Percentiles rank a stretch among this genome's conserved stretches.
These are phyloP conservation scores for Macadamia tetraphylla DNA, from an alignment of 164 flowering plant genomes.

Conservation along the genomic window DNA sequence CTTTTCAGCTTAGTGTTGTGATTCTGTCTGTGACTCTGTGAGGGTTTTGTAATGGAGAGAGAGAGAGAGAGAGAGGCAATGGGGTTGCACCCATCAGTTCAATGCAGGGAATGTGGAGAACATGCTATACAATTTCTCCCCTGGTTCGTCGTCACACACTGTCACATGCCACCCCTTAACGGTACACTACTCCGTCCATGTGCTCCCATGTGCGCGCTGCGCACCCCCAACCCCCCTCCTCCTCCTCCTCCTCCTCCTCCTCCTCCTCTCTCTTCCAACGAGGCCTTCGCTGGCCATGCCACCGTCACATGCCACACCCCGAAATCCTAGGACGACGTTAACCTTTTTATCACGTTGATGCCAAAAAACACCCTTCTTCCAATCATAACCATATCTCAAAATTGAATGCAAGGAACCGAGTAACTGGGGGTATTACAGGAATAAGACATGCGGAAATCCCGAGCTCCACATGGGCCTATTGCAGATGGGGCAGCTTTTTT, in stretches of 20 bases:
- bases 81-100: background rate
- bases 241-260: background rate
- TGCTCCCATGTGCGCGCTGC: conserved; percentile 24
- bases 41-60: too few species aligned
- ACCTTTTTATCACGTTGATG: too few species aligned
- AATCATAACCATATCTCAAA: too few species aligned
- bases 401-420: too few species aligned
- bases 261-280: conserved; percentile 14
- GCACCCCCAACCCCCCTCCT: background rate
- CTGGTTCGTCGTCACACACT: conserved; percentile 42
- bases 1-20: too few species aligned
- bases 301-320: conserved; percentile 42
- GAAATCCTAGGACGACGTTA: background rate
- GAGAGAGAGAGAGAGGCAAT: too few species aligned
- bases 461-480: conserved; percentile 27
- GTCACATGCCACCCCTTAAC: conserved; percentile 38
- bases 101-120: conserved; percentile 85
- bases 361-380: background rate
- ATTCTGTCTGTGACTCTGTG: too few species aligned
- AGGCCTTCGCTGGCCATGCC: conserved; percentile 35
- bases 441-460: background rate
- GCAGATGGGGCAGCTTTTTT: conserved; percentile 34
- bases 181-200: conserved; percentile 25
- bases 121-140: conserved; percentile 45
- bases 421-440: conserved; percentile 9